Evolutionary conservation across 2,329 filamentous ascomycete species (phyloP).

Genomic region (Cercospora sp.): DNA sequence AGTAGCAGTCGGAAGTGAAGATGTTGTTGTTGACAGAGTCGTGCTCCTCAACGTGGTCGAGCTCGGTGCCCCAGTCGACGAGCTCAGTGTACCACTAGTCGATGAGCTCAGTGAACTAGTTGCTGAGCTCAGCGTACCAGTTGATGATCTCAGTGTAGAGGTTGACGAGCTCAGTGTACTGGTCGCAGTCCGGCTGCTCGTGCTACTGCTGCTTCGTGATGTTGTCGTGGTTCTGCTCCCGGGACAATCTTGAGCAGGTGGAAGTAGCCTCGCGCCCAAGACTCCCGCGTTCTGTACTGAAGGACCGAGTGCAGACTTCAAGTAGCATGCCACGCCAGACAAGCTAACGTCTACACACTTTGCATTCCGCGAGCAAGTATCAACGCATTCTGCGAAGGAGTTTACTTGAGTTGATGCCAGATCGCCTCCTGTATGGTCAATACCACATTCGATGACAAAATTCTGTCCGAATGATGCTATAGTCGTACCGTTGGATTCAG

Average conservation of each 20-base stretch:
- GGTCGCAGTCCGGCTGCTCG: neutral
- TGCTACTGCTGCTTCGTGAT: neutral
- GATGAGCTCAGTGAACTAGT: neutral
- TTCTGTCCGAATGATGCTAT: slow-evolving; percentile 31
- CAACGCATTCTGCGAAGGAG: slow-evolving; percentile 36
- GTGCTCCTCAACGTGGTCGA: neutral
- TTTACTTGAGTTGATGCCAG: slow-evolving; percentile 30
- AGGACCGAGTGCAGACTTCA: slow-evolving; percentile 35
- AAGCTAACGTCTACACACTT: slow-evolving; percentile 39
- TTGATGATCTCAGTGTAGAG: neutral
- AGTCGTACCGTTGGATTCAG: slow-evolving; percentile 32
- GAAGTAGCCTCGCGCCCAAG: slow-evolving; percentile 35
- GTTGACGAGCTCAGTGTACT: neutral
- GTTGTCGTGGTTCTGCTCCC: slow-evolving; percentile 21
- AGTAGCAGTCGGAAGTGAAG: slow-evolving; percentile 17
- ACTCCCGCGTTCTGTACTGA: slow-evolving; percentile 26
- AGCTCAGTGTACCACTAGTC: neutral
- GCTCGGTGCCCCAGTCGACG: slow-evolving; percentile 13
- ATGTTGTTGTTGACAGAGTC: slow-evolving; percentile 15
- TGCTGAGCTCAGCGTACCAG: neutral
- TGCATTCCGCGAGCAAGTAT: slow-evolving; percentile 35
- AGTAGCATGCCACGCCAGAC: slow-evolving; percentile 37
- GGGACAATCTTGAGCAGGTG: slow-evolving; percentile 13
- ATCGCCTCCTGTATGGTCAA: slow-evolving; percentile 34
- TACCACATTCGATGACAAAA: slow-evolving; percentile 34